phyloP scores from a whole-genome alignment of 768 basidiomycete genomes.

The Boletus barrowsii region DNA sequence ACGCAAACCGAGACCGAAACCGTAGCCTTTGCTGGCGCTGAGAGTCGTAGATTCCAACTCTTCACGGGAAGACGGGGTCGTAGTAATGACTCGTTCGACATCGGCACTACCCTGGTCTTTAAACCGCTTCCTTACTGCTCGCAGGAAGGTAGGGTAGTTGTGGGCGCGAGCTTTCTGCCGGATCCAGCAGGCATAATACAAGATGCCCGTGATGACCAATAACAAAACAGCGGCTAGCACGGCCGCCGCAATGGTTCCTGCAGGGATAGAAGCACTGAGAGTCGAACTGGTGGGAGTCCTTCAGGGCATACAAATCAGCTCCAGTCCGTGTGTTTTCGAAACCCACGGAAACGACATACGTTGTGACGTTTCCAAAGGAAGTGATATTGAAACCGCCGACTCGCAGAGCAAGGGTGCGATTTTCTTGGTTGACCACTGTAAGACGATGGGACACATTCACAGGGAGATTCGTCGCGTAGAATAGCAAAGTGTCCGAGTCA shows the following conservation, averaged over 20 bases:
- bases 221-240: constrained; percentile 55
- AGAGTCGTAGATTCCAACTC: constrained; percentile 27
- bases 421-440: constrained; percentile 54
- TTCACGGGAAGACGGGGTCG: constrained; percentile 14
- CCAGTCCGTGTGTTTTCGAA: not conserved
- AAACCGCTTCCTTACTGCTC: not conserved
- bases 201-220: constrained; percentile 41
- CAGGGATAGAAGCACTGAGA: constrained; percentile 30
- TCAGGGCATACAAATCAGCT: constrained; percentile 6
- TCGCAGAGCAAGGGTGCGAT: constrained; percentile 46
- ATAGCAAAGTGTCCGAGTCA: constrained; percentile 53
- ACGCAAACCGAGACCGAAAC: constrained; percentile 33
- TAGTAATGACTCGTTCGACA: constrained; percentile 8
- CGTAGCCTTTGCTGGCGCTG: constrained; percentile 33
- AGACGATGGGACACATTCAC: constrained; percentile 47
- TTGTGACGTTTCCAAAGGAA: constrained; percentile 29
- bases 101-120: constrained; percentile 3
- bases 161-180: constrained; percentile 44
- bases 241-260: constrained; percentile 66
- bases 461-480: constrained; percentile 60
- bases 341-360: constrained; percentile 27
- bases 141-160: not conserved
- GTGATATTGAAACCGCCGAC: constrained; percentile 52
- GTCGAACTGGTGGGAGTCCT: constrained; percentile 18
- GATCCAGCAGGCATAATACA: constrained; percentile 45